Conservation (phyloP, 2,329 filamentous ascomycete species). For the Purpureocillium lavendulum region DNA sequence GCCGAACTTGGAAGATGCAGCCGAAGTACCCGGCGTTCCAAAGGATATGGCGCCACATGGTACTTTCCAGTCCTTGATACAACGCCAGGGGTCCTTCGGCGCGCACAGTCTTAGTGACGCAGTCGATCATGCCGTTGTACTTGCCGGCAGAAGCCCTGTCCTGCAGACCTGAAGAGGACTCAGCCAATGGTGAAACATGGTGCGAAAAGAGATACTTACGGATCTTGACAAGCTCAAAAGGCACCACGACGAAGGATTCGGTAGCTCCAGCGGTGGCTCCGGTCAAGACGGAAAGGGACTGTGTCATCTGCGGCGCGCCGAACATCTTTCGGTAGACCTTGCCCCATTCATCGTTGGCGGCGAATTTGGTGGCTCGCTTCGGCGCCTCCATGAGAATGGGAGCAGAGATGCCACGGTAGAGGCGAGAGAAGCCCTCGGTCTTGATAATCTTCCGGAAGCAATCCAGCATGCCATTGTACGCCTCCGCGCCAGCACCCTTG, state of each 20-base stretch:
- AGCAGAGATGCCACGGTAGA: slow-evolving; percentile 92
- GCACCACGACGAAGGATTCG: slow-evolving; percentile 93
- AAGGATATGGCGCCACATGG: slow-evolving; percentile 81
- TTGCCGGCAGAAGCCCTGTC: slow-evolving; percentile 88
- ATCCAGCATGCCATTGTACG: slow-evolving; percentile 95
- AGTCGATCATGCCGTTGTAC: slow-evolving; percentile 76
- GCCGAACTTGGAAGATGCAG: slow-evolving; percentile 94
- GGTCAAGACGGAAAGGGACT: slow-evolving; percentile 84
- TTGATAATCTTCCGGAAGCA: slow-evolving; percentile 96
- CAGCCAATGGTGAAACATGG: no score
- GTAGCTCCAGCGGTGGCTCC: slow-evolving; percentile 92
- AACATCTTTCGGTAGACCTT: slow-evolving; percentile 86
- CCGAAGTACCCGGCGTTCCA: slow-evolving; percentile 98
- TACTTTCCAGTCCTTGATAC: slow-evolving; percentile 96
- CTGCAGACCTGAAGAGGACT: slow-evolving; percentile 46
- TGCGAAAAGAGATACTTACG: slow-evolving; percentile 29
- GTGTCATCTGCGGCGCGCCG: slow-evolving; percentile 78
- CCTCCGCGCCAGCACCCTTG: slow-evolving; percentile 63
- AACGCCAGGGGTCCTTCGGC: slow-evolving; percentile 79
- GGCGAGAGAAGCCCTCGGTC: slow-evolving; percentile 83
- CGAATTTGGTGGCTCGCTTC: slow-evolving; percentile 97
- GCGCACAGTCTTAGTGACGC: slow-evolving; percentile 71
- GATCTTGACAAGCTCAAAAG: slow-evolving; percentile 98
- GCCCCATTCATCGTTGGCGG: slow-evolving; percentile 98
- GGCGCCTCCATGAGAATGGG: slow-evolving; percentile 95